Conservation (phyloP, 2,329 filamentous ascomycete genomes). For the Fusarium austroafricanum region DNA sequence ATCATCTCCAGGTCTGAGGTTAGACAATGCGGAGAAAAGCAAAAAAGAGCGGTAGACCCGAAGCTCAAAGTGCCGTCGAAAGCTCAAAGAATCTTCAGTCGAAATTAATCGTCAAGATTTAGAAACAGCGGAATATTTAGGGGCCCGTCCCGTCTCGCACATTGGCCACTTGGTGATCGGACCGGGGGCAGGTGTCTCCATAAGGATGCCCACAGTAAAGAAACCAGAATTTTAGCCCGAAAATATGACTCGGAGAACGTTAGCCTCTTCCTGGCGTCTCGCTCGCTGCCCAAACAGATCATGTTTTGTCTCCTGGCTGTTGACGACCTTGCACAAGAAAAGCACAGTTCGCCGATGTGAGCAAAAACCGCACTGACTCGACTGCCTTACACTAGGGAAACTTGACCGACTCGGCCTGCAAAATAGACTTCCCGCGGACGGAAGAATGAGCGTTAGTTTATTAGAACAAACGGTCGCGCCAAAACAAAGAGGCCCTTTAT, state of each 20-base stretch:
- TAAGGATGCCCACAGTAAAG: too few species aligned
- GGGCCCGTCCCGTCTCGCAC: slow-evolving; percentile 3
- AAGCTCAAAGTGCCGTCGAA: too few species aligned
- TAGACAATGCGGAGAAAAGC: slow-evolving; percentile 29
- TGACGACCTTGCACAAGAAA: slow-evolving; percentile 28
- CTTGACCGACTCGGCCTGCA: neutral
- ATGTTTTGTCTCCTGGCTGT: slow-evolving; percentile 11
- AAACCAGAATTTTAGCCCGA: neutral
- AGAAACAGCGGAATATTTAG: slow-evolving; percentile 1
- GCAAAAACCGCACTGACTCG: neutral
- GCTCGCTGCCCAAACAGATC: neutral
- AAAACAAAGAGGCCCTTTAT: neutral
- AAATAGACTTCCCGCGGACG: neutral
- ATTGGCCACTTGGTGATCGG: slow-evolving; percentile 1
- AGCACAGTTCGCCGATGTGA: slow-evolving; percentile 8
- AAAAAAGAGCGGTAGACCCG: neutral
- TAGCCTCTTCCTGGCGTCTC: neutral
- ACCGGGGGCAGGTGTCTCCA: neutral
- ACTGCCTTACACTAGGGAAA: neutral
- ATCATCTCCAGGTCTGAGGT: neutral
- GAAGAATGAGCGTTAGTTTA: neutral
- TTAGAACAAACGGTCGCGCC: neutral
- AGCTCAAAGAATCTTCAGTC: neutral
- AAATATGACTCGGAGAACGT: slow-evolving; percentile 5
- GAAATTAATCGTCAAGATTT: slow-evolving; percentile 9